Evolutionary conservation across 2,329 filamentous ascomycete species (phyloP), one percentile per base, ranked within the genome.

Genomic region (Pestalotiopsis sp.): DNA sequence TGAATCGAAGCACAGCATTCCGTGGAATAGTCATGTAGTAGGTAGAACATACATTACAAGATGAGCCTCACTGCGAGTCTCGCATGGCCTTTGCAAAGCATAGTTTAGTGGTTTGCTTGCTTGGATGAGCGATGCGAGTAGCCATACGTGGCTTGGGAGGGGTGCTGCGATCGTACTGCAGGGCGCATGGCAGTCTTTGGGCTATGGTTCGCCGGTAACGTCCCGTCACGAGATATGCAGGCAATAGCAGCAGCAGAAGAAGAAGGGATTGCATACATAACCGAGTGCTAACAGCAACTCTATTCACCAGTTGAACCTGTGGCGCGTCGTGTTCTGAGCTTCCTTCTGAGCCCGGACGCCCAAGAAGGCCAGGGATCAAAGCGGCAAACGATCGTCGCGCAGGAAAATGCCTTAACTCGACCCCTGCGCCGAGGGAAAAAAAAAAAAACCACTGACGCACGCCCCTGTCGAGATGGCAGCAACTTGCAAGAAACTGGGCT

Each of bases 371-470:
- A n/a, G 36, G 31, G 25, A 39, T 20, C 59, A 36, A 62, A 62
- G 59, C 59, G 59, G 59, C 59, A 62, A 39, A 36, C 59, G 59
- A 62, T 62, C 59, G 36, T 20, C 59, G 59, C 25, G n/a, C 31
- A 27, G 25, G 7, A 20, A 38, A 36, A 27, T 36, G 25, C n/a
- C 25, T 36, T 38, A 14, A 36, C 13, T 36, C 20, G 31, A 62
- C 31, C 59, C 59, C 59, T 62, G 59, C 59, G n/a, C n/a, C 36
- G 45, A n/a, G n/a, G n/a, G n/a, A n/a, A 52, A 52, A n/a, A 49
- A n/a, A 49, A 61, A 61, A 61, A 62, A 36, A 36, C 59, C 27
- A 62, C 31, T 39, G 59, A 62, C 59, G 59, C 59, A 62, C 11
- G 31, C 59, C 59, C 59, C n/a, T 62, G 27, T 62, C 31, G 57